These are phyloP conservation scores for Tetragonia tetragonoides DNA, from an alignment of 148 eudicot genomes.

Conservation along the genomic window DNA sequence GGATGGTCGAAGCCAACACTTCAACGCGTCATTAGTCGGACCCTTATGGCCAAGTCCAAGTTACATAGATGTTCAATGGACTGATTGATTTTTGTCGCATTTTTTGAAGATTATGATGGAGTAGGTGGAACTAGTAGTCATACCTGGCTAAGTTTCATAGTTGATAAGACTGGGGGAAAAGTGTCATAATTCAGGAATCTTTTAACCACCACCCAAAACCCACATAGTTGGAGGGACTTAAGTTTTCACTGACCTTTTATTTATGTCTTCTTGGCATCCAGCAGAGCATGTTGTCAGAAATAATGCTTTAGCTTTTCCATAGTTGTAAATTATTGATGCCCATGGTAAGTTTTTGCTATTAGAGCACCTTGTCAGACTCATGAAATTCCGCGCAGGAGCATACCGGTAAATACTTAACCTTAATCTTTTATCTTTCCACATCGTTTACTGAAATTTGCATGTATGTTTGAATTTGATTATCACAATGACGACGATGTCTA, in stretches of 20 bases:
- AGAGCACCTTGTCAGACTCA: conserved; percentile 10
- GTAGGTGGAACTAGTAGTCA: conserved; percentile 33
- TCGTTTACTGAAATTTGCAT: neutral
- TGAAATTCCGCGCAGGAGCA: conserved; percentile 20
- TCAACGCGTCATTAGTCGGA: no score
- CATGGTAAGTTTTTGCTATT: conserved; percentile 18
- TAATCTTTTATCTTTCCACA: neutral
- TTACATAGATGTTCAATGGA: conserved; percentile 13
- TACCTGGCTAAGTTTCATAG: conserved; percentile 19
- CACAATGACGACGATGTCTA: neutral
- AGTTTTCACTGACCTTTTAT: conserved; percentile 6
- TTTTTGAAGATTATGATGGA: conserved; percentile 15
- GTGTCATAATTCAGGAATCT: conserved; percentile 32
- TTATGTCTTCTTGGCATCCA: conserved; percentile 28
- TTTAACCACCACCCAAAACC: conserved; percentile 20
- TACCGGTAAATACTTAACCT: conserved; percentile 9
- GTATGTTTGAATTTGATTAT: neutral
- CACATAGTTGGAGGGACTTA: conserved; percentile 18
- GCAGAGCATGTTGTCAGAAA: conserved; percentile 26
- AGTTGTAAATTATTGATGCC: conserved; percentile 20
- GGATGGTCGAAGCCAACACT: no score
- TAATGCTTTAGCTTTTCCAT: conserved; percentile 27
- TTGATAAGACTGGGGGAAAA: conserved; percentile 34
- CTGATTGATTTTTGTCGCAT: conserved; percentile 27
- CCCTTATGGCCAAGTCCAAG: neutral